These are phyloP conservation scores for Dryadomyces quercivorus DNA, from an alignment of 2,329 filamentous ascomycete genomes.

Conservation along the genomic window DNA sequence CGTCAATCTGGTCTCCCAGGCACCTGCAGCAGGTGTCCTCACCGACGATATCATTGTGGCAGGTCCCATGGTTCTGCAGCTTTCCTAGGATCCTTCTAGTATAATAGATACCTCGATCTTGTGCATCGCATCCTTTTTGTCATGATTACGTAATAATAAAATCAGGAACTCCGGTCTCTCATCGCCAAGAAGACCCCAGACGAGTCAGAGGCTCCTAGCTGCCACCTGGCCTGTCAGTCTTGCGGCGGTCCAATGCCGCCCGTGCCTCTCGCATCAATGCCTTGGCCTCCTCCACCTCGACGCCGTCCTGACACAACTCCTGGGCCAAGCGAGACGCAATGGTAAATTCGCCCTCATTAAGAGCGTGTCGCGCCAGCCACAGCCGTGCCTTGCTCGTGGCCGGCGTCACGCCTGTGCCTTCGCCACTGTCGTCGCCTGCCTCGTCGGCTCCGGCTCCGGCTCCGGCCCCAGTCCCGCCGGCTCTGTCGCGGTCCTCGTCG, in stretches of 20 bases:
- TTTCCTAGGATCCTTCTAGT: conserved; percentile 23
- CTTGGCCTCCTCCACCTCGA: conserved; percentile 95
- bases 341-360: conserved; percentile 61
- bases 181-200: neutral
- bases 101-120: neutral
- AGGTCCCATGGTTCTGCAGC: conserved; percentile 46
- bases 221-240: neutral
- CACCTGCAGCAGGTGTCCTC: conserved; percentile 36
- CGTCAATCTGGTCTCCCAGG: conserved; percentile 48
- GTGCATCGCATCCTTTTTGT: neutral
- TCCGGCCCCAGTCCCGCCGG: conserved; percentile 1
- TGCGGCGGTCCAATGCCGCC: conserved; percentile 48
- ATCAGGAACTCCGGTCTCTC: neutral
- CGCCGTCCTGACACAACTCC: conserved; percentile 88
- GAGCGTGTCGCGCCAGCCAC: conserved; percentile 81
- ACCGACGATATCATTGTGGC: conserved; percentile 54
- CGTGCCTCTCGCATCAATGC: conserved; percentile 79
- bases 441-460: neutral
- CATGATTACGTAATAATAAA: neutral
- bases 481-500: conserved; percentile 25
- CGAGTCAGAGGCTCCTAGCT: neutral
- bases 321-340: conserved; percentile 71
- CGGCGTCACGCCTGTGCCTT: conserved; percentile 73
- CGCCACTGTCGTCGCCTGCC: conserved; percentile 18
- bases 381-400: conserved; percentile 86